Evolutionary conservation across 2,329 filamentous ascomycete species (phyloP).

Genomic region (Colletotrichum sp.): DNA sequence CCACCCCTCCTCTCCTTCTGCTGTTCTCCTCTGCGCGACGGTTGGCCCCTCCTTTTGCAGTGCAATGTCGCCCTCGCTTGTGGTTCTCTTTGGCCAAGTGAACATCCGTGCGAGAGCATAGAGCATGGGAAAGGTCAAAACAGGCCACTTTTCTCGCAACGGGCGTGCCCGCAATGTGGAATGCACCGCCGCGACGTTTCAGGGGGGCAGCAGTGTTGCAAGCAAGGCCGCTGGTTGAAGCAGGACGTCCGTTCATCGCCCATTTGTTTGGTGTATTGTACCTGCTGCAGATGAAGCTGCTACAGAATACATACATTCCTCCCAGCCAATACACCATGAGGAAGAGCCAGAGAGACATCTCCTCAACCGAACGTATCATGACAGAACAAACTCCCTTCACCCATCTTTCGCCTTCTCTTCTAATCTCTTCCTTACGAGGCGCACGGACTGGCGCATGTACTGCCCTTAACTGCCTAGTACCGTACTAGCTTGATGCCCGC

Average conservation of each 20-base stretch:
- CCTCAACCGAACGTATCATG: not conserved
- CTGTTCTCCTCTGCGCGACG: not conserved
- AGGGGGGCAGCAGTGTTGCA: slow-evolving; percentile 14
- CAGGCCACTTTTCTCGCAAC: slow-evolving; percentile 1
- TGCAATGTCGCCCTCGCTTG: not conserved
- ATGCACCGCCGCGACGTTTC: slow-evolving; percentile 14
- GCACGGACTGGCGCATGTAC: not conserved
- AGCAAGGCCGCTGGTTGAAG: slow-evolving; percentile 1
- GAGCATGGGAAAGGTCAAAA: slow-evolving; percentile 1
- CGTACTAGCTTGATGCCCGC: not conserved
- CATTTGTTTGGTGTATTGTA: not conserved
- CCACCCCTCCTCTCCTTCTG: not conserved
- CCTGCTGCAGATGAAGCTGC: not conserved
- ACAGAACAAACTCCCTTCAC: not conserved
- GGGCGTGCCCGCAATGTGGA: not conserved
- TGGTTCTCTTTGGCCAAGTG: not conserved
- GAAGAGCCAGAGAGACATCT: not conserved
- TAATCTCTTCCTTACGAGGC: not conserved
- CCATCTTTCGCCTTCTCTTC: not conserved
- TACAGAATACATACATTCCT: not conserved
- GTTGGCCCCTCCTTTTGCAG: not conserved
- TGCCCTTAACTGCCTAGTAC: not conserved
- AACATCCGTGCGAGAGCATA: not conserved
- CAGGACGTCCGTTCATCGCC: not conserved
- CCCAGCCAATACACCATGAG: not conserved